Evolutionary conservation across 2,329 filamentous ascomycete genomes (phyloP).

Genomic region (Ilyonectria destructans): DNA sequence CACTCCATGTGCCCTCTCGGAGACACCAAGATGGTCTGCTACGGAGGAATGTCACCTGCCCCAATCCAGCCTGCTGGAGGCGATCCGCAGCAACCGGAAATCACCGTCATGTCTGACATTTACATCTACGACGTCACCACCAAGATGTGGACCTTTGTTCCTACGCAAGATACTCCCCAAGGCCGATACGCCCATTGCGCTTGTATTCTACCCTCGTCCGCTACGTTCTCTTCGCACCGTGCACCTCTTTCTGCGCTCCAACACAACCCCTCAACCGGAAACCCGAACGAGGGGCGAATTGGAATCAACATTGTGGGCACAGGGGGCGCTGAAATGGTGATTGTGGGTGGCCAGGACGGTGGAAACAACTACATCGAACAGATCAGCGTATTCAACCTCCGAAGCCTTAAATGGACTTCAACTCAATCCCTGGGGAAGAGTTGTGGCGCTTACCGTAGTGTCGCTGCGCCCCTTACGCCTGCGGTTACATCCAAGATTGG

Average conservation of each 20-base stretch:
- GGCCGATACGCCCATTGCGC: conserved; percentile 98
- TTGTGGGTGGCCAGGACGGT: conserved; percentile 96
- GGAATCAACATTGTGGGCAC: conserved; percentile 91
- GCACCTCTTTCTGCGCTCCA: conserved; percentile 90
- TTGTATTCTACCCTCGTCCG: conserved; percentile 90
- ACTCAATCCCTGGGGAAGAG: conserved; percentile 90
- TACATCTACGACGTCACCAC: conserved; percentile 93
- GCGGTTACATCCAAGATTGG: conserved; percentile 78
- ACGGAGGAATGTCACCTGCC: conserved; percentile 96
- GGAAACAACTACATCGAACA: conserved; percentile 99
- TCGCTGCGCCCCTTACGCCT: conserved; percentile 86
- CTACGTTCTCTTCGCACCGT: conserved; percentile 86
- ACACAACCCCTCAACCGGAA: conserved; percentile 87
- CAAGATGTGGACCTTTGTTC: conserved; percentile 88
- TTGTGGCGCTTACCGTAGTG: conserved; percentile 96
- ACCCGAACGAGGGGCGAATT: conserved; percentile 89
- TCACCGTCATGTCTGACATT: conserved; percentile 98
- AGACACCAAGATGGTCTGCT: conserved; percentile 97
- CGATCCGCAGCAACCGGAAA: conserved; percentile 80
- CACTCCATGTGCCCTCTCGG: conserved; percentile 96
- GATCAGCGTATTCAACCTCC: conserved; percentile 97
- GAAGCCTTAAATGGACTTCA: conserved; percentile 95
- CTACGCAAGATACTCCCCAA: conserved; percentile 86
- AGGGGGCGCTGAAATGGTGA: conserved; percentile 96
- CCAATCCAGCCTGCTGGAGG: conserved; percentile 64